Evolutionary conservation across 2,329 filamentous ascomycete genomes (phyloP), one percentile per base, ranked within the genome.

Genomic region (Lachnellula subtilissima): DNA sequence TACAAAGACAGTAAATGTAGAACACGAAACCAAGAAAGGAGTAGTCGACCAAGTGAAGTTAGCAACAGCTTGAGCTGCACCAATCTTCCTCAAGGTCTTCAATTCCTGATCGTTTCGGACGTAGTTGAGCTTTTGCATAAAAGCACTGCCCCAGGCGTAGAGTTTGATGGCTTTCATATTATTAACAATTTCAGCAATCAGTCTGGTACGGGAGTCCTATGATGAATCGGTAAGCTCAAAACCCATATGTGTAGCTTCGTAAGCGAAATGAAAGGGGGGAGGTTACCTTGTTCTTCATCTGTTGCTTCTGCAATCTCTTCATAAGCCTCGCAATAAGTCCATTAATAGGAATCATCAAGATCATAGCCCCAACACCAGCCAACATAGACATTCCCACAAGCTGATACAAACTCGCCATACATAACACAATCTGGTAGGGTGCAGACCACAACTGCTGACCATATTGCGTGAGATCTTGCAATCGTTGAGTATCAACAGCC

Each of bases 131-230:
- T 96, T 96, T 73, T 91, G 94, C 86, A 97, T 96, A 70, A 99
- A 99, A 14, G 94, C 93, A 32, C 87, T 88, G 35, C 92, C 93
- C 94, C 94, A 99, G 32, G 94, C 94, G 71, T 97, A 99, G 19
- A 99, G 83, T 76, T 99, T 99, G 77, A 99, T 94, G 70, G 91
- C 96, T 78, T 99, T 99, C 89, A 99, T 99, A 75, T 97, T 97
- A 78, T 95, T 97, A 69, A 99, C 79, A 63, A 99, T 99, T 73
- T 99, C 94, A 6, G 93, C 95, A 79, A 97, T 97, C 56, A 99
- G 76, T 50, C 93, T 85, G 48, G 92, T 96, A 69, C 94, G 85
- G 40, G 91, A 83, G 68, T 99, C 94, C 67, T 68, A 28, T 54
- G 23, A 32, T 28, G 47, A 14, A 35, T 23, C 42, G 15, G 39